phyloP scores from a whole-genome alignment of 495 filamentous ascomycete genomes.

The Penicillium salamii region DNA sequence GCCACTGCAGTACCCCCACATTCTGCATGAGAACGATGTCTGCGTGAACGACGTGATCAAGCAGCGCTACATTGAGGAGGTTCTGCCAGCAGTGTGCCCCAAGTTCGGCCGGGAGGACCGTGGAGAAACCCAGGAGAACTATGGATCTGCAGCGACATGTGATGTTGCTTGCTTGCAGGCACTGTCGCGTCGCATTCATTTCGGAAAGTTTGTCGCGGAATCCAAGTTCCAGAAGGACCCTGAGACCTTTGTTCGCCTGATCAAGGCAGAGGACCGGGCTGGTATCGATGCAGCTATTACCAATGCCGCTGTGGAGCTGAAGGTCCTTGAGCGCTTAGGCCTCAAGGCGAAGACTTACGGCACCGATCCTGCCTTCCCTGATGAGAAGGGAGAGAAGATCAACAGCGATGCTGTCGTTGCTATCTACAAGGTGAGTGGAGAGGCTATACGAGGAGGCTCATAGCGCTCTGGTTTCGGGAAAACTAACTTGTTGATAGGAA shows the following conservation, averaged over 20 bases:
- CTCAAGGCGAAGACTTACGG: constrained; percentile 96
- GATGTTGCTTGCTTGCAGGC: constrained; percentile 92
- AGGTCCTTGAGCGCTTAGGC: constrained; percentile 82
- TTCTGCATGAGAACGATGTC: constrained; percentile 89
- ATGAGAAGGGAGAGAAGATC: constrained; percentile 65
- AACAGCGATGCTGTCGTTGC: constrained; percentile 87
- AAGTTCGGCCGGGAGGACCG: constrained; percentile 69
- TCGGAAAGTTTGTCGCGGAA: constrained; percentile 98
- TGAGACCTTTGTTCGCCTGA: constrained; percentile 74
- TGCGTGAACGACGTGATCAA: constrained; percentile 90
- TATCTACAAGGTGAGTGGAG: constrained; percentile 74
- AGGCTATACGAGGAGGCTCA: neutral
- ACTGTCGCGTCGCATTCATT: constrained; percentile 88
- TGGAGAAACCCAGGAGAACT: constrained; percentile 88
- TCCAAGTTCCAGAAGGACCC: constrained; percentile 90
- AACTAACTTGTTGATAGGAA: constrained; percentile 51
- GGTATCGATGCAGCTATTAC: constrained; percentile 91
- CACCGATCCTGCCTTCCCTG: constrained; percentile 74
- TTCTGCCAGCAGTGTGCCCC: constrained; percentile 80
- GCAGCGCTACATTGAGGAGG: constrained; percentile 72
- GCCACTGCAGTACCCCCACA: constrained; percentile 83
- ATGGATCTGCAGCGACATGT: constrained; percentile 86
- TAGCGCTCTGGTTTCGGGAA: constrained; percentile 1
- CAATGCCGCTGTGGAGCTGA: constrained; percentile 81
- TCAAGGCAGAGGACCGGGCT: constrained; percentile 70